Base-by-base conservation (phyloP, 73 alveolate genomes). In the Paramecium octaurelia region DNA sequence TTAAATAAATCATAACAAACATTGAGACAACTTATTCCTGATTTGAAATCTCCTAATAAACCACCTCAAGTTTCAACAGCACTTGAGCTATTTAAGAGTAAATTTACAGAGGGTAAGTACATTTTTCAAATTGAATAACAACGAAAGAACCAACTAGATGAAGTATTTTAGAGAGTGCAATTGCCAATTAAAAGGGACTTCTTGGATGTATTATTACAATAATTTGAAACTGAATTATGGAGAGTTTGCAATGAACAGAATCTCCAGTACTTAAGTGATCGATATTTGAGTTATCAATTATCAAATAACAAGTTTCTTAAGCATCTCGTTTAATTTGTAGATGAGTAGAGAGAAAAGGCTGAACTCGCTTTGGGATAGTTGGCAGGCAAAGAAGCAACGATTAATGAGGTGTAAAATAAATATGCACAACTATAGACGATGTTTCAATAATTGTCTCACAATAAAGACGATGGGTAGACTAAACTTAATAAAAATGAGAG, bases 191-290 rank as follows among this genome's bases (percentile, higher is more conserved):
- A 77, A 80, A 77, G 71, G 42, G 90, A 77, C 23, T 77, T 43
- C 21, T 24, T 77, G 6, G 76, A 77, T 21, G 75, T 43, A 18
- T 20, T 77, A 11, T 77, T 77, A 8, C 21, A 77, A 77, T 23
- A 77, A 10, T 43, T 77, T 21, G 91, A 80, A 80, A 42, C 70
- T 23, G 91, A 80, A 46, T 80, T 80, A 11, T 80, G 42, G 69
- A 77, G 50, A 77, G 75, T 43, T 43, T 77, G 76, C 0, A 40
- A 43, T 43, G 90, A 77, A 77, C n/a, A 21, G 27, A 46, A 46
- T 77, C 31, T 46, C 12, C 7, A 77, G 8, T 58, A 38, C 43
- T 34, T 77, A 8, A 21, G 35, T 21, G 76, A 77, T 40, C 44
- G 50, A 12, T 42, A 77, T 23, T 21, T 43, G 44, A 77, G 73